These are phyloP conservation scores for Candida khao-thaluensis DNA, from an alignment of 805 yeast genomes.

Conservation along the genomic window DNA sequence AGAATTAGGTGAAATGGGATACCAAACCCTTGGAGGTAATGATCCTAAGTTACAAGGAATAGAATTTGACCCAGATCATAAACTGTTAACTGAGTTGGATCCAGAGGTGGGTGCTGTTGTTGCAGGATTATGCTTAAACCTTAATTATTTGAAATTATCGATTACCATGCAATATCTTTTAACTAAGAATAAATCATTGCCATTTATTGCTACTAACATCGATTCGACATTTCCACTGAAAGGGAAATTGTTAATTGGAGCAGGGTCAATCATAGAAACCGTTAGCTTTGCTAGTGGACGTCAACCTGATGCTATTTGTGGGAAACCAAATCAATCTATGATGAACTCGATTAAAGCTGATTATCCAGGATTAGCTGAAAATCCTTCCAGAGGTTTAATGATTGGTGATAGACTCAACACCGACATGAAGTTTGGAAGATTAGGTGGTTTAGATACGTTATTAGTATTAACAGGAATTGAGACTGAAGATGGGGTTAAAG, in stretches of 20 bases:
- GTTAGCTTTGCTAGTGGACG: conserved; percentile 76
- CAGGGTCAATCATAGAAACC: conserved; percentile 85
- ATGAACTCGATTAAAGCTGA: conserved; percentile 81
- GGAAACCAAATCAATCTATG: conserved; percentile 90
- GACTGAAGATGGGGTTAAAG: conserved; percentile 58
- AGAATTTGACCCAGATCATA: conserved; percentile 55
- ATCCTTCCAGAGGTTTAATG: conserved; percentile 72
- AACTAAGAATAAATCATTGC: conserved; percentile 52
- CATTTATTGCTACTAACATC: conserved; percentile 88
- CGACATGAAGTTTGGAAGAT: conserved; percentile 87
- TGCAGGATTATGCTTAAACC: conserved; percentile 75
- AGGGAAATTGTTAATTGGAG: conserved; percentile 87
- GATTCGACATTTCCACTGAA: conserved; percentile 93
- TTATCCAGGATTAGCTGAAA: conserved; percentile 45
- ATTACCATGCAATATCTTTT: conserved; percentile 77
- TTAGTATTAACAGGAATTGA: conserved; percentile 92
- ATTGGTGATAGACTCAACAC: conserved; percentile 95
- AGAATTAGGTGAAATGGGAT: conserved; percentile 76
- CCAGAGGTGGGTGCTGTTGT: conserved; percentile 81
- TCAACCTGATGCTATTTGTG: conserved; percentile 78
- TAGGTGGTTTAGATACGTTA: conserved; percentile 83
- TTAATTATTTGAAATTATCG: conserved; percentile 82
- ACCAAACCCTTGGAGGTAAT: conserved; percentile 76
- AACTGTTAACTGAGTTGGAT: conserved; percentile 59
- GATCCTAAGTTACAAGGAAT: conserved; percentile 56